phyloP scores from a whole-genome alignment of 129 eudicot species.

The Dittrichia graveolens region DNA sequence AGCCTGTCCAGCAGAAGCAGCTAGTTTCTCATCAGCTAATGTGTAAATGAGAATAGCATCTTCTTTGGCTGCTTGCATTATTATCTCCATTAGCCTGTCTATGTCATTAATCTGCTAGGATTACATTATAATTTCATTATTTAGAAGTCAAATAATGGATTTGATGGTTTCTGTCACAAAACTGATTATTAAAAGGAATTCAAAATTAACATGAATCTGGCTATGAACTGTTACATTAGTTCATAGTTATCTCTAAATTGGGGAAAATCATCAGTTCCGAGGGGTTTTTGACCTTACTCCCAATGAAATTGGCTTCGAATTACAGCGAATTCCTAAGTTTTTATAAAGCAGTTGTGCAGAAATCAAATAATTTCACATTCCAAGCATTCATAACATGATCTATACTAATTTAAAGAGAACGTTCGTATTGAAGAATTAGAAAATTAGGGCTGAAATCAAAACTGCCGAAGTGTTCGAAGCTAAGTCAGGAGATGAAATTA shows the following conservation, averaged over 20 bases:
- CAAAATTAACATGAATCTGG: not conserved
- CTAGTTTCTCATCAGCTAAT: slow-evolving; percentile 69
- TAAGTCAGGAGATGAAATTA: slow-evolving; percentile 25
- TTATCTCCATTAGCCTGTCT: slow-evolving; percentile 60
- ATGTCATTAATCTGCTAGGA: slow-evolving; percentile 52
- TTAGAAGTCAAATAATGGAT: too few relatives aligned
- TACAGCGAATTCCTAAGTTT: not conserved
- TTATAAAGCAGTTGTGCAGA: not conserved
- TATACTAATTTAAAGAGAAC: too few relatives aligned
- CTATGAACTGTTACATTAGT: not conserved
- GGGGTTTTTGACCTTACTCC: too few relatives aligned
- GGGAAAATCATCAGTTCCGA: too few relatives aligned
- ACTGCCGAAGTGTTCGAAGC: not conserved
- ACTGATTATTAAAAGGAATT: too few relatives aligned
- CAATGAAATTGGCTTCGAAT: not conserved
- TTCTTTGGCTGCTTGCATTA: slow-evolving; percentile 75
- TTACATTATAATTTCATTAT: too few relatives aligned
- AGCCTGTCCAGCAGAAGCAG: slow-evolving; percentile 58
- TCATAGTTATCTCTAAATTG: not conserved
- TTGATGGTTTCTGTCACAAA: too few relatives aligned
- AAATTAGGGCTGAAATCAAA: not conserved
- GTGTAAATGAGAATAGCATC: slow-evolving; percentile 70
- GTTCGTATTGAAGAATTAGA: too few relatives aligned
- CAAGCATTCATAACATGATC: not conserved
- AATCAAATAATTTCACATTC: not conserved